Evolutionary conservation across 2,329 filamentous ascomycete species (phyloP), one percentile per base, ranked within the genome.

Genomic region (Diaporthe humulicola): DNA sequence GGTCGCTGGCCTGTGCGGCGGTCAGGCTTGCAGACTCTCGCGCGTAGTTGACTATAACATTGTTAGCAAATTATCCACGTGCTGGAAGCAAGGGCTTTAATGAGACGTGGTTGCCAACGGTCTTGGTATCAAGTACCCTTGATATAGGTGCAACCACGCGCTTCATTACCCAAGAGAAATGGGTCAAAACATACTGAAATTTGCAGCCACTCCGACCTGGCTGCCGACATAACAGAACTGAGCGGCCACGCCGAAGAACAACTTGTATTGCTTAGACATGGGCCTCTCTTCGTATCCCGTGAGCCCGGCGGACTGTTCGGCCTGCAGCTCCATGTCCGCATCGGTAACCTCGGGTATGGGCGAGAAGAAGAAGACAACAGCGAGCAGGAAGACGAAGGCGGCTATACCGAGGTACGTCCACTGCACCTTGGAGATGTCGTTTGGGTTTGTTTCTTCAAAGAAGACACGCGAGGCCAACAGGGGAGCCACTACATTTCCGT

Each of bases 171-270:
- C 14, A 33, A 10, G 1, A 22, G 12, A 33, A 12, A 36, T 0
- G 7, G 8, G 17, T 10, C 15, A 3, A 57, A 3, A 57, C 54
- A 8, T 57, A 57, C 54, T 93, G 82, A 94, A 94, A 82, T 93
- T 93, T 61, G 82, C 82, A 1, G 91, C 90, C 70, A 92, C 89
- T 67, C 88, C 90, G 40, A 92, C 87, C 79, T 95, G 93, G 0
- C 93, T 91, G 58, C 94, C 93, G 0, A 86, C 93, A 81, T 95
- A 96, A 80, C 91, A 94, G 83, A 95, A 95, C 76, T 95, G 93
- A 0, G 93, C 92, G 76, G 91, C 88, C 0, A 92, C 90, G 33
- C 92, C 94, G 79, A 94, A 93, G 86, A 95, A 94, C 3, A 95
- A 87, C 57, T 90, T 90, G 82, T 93, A 94, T 77, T 94, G 92